Base-by-base conservation (phyloP, 2,329 filamentous ascomycete genomes). In the Colletotrichum euphorbiae region DNA sequence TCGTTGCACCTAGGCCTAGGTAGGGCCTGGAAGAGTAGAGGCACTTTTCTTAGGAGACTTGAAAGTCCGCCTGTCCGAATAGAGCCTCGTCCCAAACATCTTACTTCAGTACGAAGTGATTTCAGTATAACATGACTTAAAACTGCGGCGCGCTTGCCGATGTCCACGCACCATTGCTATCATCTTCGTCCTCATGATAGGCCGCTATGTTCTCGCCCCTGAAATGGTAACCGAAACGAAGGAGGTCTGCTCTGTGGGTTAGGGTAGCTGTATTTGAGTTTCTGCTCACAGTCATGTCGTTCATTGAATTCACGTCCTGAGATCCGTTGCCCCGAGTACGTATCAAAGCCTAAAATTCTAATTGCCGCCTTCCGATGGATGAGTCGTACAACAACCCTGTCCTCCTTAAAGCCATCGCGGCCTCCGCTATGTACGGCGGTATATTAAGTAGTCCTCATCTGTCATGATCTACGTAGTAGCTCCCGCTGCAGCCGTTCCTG, bases 401-500 rank as follows among this genome's bases (percentile, higher is more conserved):
- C 33, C 12, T 12, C n/a, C 24, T 24, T 4, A 13, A 28, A 24
- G 12, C 11, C 13, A 6, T n/a, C 31, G 31, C 28, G 2, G 1
- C 28, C 7, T 38, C 36, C 13, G 13, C 36, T 3, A 12, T 38
- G 11, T 38, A 13, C 1, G 11, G 11, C 1, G 11, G 11, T 36
- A 28, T 17, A n/a, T 3, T 11, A 36, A 28, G 36, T 28, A 33
- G 40, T 28, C 15, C 15, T 43, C 15, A 8, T 33, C 51, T 52
- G 38, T 24, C 65, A 50, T 60, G 12, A 40, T 45, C 17, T 59
- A 28, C 7, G 6, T 7, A 8, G 28, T 28, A 59, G 40, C 50
- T 43, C 48, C 67, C 45, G 21, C 45, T 9, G 43, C 51, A 6
- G 12, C 58, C 1, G 48, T 70, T 8, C 62, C 71, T 74, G 46